Percentiles rank a stretch among this genome's conserved stretches.
Conservation (phyloP, 164 flowering plant species). For the Warburgia ugandensis region DNA sequence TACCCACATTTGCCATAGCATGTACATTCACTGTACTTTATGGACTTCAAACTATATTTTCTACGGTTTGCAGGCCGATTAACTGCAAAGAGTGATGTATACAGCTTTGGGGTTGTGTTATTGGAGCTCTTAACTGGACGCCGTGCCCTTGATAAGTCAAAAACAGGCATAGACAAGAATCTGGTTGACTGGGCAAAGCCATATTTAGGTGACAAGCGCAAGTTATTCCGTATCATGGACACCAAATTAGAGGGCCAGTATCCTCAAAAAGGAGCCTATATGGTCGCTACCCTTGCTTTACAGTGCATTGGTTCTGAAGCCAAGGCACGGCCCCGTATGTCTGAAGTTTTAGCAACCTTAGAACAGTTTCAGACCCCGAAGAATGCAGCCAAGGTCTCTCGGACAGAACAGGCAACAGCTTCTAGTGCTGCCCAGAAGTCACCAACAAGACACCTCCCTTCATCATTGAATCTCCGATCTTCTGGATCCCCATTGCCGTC, state of each 20-base stretch:
- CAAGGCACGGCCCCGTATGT: conserved; percentile 56
- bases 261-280: conserved; percentile 60
- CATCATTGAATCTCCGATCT: conserved; percentile 3
- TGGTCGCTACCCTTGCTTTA: conserved; percentile 53
- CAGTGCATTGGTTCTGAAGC: conserved; percentile 55
- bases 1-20: background rate
- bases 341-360: conserved; percentile 49
- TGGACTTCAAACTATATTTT: no score
- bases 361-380: conserved; percentile 52
- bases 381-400: conserved; percentile 23
- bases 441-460: conserved; percentile 26
- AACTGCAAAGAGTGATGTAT: conserved; percentile 47
- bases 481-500: conserved; percentile 15
- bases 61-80: conserved; percentile 40
- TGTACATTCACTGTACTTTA: no score
- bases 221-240: conserved; percentile 50
- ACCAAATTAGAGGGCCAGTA: conserved; percentile 52
- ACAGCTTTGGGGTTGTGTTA: conserved; percentile 68
- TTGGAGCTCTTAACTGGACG: conserved; percentile 60
- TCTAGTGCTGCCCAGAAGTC: conserved; percentile 19
- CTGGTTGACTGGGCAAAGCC: conserved; percentile 59
- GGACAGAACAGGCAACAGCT: conserved; percentile 14
- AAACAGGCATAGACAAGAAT: conserved; percentile 36
- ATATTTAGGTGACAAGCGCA: conserved; percentile 26
- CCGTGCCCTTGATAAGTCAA: conserved; percentile 41